phyloP scores from a whole-genome alignment of 345 rosid species.

The Cardiospermum halicacabum region DNA sequence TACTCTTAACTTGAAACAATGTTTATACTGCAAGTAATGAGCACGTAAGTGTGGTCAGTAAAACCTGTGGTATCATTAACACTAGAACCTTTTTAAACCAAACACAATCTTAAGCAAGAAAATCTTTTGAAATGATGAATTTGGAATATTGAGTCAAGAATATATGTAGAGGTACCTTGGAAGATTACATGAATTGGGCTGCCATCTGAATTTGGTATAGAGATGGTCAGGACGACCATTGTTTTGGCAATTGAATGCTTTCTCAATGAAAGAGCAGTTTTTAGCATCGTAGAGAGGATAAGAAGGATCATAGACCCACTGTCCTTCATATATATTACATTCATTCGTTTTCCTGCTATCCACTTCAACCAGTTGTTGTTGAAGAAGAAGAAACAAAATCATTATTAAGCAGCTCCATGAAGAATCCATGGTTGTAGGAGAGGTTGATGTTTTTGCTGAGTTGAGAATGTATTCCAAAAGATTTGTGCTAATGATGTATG shows the following conservation, averaged over 20 bases:
- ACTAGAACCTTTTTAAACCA: background rate
- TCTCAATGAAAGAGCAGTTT: slow-evolving; percentile 42
- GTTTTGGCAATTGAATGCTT: slow-evolving; percentile 36
- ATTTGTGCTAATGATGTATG: too few species aligned
- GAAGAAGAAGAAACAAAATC: background rate
- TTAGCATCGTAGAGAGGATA: slow-evolving; percentile 31
- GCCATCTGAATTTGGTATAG: slow-evolving; percentile 52
- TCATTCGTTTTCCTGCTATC: slow-evolving; percentile 7
- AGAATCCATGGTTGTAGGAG: background rate
- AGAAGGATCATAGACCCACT: slow-evolving; percentile 37
- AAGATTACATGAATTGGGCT: slow-evolving; percentile 36
- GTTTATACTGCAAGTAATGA: too few species aligned
- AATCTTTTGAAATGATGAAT: too few species aligned
- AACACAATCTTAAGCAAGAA: background rate
- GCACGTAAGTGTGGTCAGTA: too few species aligned
- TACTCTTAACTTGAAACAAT: too few species aligned
- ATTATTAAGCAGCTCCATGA: background rate
- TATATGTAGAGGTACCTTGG: slow-evolving; percentile 38
- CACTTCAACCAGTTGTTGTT: too few species aligned
- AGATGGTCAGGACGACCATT: slow-evolving; percentile 40
- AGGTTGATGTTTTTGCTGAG: too few species aligned
- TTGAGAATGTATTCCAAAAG: too few species aligned
- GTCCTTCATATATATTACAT: slow-evolving; percentile 32
- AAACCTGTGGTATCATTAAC: too few species aligned
- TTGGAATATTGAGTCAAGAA: too few species aligned